Percentiles rank a stretch among this genome's conserved stretches.
Evolutionary conservation across 176 grass and related monocot genomes (phyloP).

Genomic region (Chloris gayana): DNA sequence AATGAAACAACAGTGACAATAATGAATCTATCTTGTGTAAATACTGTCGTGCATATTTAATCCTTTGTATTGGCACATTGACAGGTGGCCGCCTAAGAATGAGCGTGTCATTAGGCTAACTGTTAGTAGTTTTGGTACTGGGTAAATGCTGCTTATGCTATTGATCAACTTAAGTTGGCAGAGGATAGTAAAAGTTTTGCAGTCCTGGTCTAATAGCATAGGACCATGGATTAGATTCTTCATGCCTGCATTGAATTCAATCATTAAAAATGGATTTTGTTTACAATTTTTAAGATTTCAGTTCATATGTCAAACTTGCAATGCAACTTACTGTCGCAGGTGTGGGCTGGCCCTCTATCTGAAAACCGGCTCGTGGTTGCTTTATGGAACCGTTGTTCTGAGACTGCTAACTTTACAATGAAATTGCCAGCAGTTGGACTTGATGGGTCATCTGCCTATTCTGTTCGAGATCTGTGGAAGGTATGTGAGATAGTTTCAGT

Average conservation of each 20-base stretch:
- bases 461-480: constrained; percentile 85
- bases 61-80: background rate
- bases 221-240: background rate
- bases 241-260: background rate
- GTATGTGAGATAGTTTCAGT: constrained; percentile 29
- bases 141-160: background rate
- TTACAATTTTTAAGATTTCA: background rate
- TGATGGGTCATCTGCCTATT: constrained; percentile 53
- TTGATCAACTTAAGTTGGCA: background rate
- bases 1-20: background rate
- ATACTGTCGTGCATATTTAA: background rate
- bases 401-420: constrained; percentile 61
- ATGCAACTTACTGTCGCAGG: constrained; percentile 50
- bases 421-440: constrained; percentile 64
- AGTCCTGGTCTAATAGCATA: background rate
- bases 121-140: background rate
- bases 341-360: constrained; percentile 89
- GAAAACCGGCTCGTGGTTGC: constrained; percentile 59
- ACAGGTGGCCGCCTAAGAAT: background rate
- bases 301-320: background rate
- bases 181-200: background rate
- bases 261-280: background rate
- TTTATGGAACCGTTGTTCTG: constrained; percentile 84
- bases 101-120: background rate
- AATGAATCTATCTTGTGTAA: background rate